Percentiles rank a stretch among this genome's conserved stretches.
Evolutionary conservation across 2,329 filamentous ascomycete species (phyloP).

Genomic region (Diplodia scrobiculata): DNA sequence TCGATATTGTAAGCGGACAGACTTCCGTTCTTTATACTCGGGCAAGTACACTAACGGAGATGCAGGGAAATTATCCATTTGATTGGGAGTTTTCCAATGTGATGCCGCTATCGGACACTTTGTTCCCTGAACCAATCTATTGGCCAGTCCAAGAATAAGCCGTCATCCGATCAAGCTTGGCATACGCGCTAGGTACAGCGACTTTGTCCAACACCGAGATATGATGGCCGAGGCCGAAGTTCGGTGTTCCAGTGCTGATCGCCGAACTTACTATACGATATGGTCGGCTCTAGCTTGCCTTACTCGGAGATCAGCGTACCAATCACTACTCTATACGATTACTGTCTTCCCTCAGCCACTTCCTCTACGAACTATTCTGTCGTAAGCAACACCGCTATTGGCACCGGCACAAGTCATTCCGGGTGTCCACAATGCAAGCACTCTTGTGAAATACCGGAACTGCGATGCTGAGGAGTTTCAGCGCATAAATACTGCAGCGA

Average conservation of each 20-base stretch:
- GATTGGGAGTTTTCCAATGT: neutral
- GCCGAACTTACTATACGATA: neutral
- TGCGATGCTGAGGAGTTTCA: no score
- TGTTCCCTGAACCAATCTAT: neutral
- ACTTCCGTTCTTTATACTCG: no score
- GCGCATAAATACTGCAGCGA: neutral
- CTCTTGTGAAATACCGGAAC: neutral
- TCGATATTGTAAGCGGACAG: neutral
- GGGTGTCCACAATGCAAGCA: neutral
- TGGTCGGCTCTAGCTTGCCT: neutral
- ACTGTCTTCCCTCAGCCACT: neutral
- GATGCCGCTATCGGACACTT: neutral
- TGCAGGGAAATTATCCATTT: neutral
- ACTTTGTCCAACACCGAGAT: neutral
- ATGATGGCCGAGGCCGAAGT: neutral
- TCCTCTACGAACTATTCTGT: neutral
- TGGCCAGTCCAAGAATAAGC: conserved; percentile 8
- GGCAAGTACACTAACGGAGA: neutral
- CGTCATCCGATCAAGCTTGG: neutral
- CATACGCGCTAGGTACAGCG: neutral
- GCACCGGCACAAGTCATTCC: neutral
- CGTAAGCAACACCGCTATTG: neutral
- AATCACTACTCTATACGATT: neutral
- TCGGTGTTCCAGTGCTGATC: neutral
- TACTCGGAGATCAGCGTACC: neutral